A percentile compares a stretch with the other conserved stretches of the same genome.
phyloP scores from a whole-genome alignment of 345 rosid genomes.

The Citrus hindsii region DNA sequence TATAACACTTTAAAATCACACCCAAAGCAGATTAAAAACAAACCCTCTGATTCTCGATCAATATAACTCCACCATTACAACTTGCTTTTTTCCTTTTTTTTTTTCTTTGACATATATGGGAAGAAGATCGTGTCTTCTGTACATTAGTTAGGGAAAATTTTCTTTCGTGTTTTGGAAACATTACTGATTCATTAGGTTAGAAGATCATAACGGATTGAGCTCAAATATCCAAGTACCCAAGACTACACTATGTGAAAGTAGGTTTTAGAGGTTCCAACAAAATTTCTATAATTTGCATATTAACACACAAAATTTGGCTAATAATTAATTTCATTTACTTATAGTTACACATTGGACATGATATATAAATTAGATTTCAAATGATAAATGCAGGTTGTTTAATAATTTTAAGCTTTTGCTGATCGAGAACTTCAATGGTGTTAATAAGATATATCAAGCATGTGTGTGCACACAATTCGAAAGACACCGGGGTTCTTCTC shows the following conservation, averaged over 20 bases:
- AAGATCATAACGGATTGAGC: neutral
- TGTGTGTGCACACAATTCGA: constrained; percentile 12
- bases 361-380: neutral
- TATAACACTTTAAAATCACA: constrained; percentile 17
- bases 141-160: too few species aligned
- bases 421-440: constrained; percentile 4
- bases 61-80: neutral
- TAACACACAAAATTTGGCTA: too few species aligned
- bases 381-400: constrained; percentile 6
- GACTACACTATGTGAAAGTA: too few species aligned
- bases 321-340: neutral
- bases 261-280: too few species aligned
- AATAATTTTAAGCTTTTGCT: neutral
- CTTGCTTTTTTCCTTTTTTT: neutral
- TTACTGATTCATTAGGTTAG: too few species aligned
- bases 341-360: neutral
- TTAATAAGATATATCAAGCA: neutral
- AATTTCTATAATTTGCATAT: too few species aligned
- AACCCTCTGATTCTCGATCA: neutral
- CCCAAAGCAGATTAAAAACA: neutral
- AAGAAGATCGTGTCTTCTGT: too few species aligned
- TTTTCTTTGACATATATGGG: too few species aligned
- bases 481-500: neutral
- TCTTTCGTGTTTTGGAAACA: too few species aligned
- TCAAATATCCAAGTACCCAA: neutral